Evolutionary conservation across 2,329 filamentous ascomycete species (phyloP).

Genomic region (Niveomyces coronatus): DNA sequence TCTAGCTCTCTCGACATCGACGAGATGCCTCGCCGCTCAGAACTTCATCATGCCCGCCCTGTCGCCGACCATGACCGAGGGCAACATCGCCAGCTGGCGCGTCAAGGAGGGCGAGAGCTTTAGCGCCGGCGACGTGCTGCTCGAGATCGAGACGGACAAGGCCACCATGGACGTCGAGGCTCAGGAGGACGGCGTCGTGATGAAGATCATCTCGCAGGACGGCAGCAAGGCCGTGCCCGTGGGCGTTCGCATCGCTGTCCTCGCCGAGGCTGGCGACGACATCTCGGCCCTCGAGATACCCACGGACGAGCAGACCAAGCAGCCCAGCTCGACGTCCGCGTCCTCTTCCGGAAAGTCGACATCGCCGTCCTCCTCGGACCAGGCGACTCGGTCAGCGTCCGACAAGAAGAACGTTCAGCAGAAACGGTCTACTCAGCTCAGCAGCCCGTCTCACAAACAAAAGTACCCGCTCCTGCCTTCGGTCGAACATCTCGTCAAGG

Average conservation of each 20-base stretch:
- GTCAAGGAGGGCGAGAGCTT: conserved; percentile 82
- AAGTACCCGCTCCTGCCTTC: conserved; percentile 72
- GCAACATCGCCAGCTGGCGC: conserved; percentile 76
- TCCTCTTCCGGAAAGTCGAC: conserved; percentile 13
- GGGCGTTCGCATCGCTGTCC: conserved; percentile 69
- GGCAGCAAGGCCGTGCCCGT: conserved; percentile 70
- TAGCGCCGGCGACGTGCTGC: conserved; percentile 71
- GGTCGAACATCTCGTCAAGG: conserved; percentile 69
- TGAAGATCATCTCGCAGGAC: conserved; percentile 68
- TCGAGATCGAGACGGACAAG: conserved; percentile 92
- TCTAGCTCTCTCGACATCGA: conserved; percentile 54
- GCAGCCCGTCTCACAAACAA: conserved; percentile 48
- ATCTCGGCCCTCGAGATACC: conserved; percentile 64
- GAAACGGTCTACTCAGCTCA: conserved; percentile 24
- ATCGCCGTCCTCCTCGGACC: conserved; percentile 12
- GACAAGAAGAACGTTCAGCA: conserved; percentile 16
- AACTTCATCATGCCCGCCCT: conserved; percentile 89
- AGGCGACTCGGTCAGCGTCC: conserved; percentile 22
- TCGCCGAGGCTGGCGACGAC: conserved; percentile 76
- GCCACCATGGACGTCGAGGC: conserved; percentile 92
- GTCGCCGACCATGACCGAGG: conserved; percentile 89
- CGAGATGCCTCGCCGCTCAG: conserved; percentile 59
- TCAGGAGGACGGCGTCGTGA: conserved; percentile 76
- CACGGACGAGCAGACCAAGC: conserved; percentile 46
- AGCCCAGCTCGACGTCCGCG: conserved; percentile 27